Conservation (phyloP, 805 yeast species). For the Schizosaccharomyces pombe region DNA sequence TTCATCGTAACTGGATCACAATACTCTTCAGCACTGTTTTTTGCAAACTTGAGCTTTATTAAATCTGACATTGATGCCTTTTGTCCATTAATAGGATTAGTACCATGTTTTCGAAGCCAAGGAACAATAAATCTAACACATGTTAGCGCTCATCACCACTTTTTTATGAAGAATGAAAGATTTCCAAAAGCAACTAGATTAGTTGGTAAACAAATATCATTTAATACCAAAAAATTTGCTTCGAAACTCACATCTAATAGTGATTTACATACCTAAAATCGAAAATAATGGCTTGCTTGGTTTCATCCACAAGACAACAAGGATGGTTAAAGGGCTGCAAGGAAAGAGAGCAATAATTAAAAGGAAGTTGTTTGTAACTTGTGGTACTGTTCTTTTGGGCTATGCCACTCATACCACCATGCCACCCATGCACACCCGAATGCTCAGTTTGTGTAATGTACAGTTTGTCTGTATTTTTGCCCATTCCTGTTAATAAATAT, state of each 20-base stretch:
- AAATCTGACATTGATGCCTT: constrained; percentile 10
- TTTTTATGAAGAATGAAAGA: no score
- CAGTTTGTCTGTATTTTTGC: constrained; percentile 18
- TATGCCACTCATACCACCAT: constrained; percentile 14
- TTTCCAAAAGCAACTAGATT: no score
- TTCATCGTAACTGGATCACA: constrained; percentile 18
- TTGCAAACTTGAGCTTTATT: constrained; percentile 12
- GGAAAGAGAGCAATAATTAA: constrained; percentile 16
- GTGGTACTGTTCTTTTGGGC: constrained; percentile 6
- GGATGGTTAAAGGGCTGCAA: constrained; percentile 13
- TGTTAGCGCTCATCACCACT: no score
- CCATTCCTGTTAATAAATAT: constrained; percentile 11
- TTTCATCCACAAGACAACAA: constrained; percentile 13
- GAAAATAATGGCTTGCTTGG: constrained; percentile 11
- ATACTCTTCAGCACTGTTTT: constrained; percentile 11
- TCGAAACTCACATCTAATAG: no score
- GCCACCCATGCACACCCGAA: constrained; percentile 12
- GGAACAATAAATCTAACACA: constrained; percentile 12
- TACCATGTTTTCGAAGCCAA: constrained; percentile 12
- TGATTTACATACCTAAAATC: constrained; percentile 10
- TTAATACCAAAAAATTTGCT: no score
- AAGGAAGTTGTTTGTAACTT: constrained; percentile 14
- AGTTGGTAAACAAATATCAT: no score
- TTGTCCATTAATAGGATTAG: constrained; percentile 15
- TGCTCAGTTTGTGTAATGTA: constrained; percentile 18